These are phyloP conservation scores for Neofusicoccum cordaticola DNA, from an alignment of 2,329 filamentous ascomycete genomes.

Conservation along the genomic window DNA sequence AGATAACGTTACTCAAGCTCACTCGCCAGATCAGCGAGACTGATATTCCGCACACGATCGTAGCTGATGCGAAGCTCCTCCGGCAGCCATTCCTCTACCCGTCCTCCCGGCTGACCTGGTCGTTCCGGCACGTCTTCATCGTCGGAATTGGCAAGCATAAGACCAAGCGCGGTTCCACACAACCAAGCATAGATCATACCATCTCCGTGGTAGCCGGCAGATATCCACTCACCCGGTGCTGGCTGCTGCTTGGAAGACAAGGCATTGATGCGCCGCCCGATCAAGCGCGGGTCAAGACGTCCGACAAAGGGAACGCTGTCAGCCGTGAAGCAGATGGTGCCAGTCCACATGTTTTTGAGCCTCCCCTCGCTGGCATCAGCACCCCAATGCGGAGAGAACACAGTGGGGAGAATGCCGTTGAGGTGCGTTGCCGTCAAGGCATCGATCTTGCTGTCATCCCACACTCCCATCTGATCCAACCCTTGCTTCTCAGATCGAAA, in stretches of 20 bases:
- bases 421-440: conserved; percentile 14
- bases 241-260: conserved; percentile 21
- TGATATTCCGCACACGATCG: neutral
- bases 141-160: conserved; percentile 5
- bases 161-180: neutral
- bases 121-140: neutral
- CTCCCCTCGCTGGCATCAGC: neutral
- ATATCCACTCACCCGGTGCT: conserved; percentile 21
- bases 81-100: neutral
- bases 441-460: conserved; percentile 32
- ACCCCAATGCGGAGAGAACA: conserved; percentile 13
- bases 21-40: neutral
- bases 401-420: conserved; percentile 22
- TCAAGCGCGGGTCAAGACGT: conserved; percentile 7
- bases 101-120: neutral
- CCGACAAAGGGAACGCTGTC: conserved; percentile 5
- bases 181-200: conserved; percentile 22
- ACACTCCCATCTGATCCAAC: conserved; percentile 28
- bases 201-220: conserved; percentile 24
- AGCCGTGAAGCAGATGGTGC: conserved; percentile 23
- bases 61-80: conserved; percentile 9
- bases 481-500: conserved; percentile 30
- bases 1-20: neutral
- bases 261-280: conserved; percentile 18
- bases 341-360: conserved; percentile 22